These are phyloP conservation scores for Trichoderma hamatum DNA, from an alignment of 2,329 filamentous ascomycete species.

Conservation along the genomic window DNA sequence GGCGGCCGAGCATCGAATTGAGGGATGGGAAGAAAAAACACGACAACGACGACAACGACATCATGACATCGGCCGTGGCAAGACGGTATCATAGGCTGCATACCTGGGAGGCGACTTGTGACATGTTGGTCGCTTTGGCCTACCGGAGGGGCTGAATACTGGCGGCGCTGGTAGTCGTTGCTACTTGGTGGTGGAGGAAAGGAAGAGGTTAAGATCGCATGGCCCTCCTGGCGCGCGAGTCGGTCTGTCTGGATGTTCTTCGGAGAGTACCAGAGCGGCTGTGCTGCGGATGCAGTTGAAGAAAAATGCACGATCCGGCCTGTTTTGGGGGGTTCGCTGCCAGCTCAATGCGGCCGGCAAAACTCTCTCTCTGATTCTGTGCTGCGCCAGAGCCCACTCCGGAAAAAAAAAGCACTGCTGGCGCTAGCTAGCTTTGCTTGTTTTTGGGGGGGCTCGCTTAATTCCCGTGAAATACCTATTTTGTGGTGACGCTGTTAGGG, in stretches of 20 bases:
- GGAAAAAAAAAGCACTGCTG: constrained; percentile 17
- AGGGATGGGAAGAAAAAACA: not conserved
- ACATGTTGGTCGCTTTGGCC: constrained; percentile 60
- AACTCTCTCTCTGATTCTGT: constrained; percentile 18
- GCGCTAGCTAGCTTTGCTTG: constrained; percentile 8
- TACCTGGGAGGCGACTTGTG: constrained; percentile 62
- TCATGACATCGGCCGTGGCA: not conserved
- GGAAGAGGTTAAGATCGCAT: constrained; percentile 44
- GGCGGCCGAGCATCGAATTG: constrained; percentile 19
- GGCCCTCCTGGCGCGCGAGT: constrained; percentile 37
- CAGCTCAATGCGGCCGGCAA: constrained; percentile 21
- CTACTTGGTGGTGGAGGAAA: constrained; percentile 37
- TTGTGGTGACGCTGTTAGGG: constrained; percentile 35
- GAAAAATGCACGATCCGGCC: constrained; percentile 32
- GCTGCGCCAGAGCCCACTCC: constrained; percentile 24
- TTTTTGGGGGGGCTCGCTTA: constrained; percentile 26
- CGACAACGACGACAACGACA: not conserved
- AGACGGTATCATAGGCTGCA: not conserved
- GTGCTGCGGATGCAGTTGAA: constrained; percentile 28
- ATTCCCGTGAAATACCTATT: constrained; percentile 33
- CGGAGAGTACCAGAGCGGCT: constrained; percentile 22
- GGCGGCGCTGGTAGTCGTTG: constrained; percentile 40
- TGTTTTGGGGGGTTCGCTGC: constrained; percentile 3
- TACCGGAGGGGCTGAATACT: constrained; percentile 44
- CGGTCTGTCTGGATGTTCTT: constrained; percentile 17